Base-by-base conservation (phyloP, 805 yeast species). In the Nakazawaea anatomiae region DNA sequence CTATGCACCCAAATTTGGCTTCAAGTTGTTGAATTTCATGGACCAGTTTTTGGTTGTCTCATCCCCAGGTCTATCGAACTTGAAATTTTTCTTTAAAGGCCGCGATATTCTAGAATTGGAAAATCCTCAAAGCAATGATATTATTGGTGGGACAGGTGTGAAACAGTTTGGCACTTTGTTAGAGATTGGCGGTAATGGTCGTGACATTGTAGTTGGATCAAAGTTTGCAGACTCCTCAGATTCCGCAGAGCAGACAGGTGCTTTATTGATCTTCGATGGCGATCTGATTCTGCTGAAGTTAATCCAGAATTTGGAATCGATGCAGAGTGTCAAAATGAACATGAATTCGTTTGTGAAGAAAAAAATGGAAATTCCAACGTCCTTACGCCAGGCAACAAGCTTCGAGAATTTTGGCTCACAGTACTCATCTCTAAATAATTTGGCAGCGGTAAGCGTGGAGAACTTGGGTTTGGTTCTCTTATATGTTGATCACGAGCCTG, bases 21-120 rank as follows among this genome's bases (percentile, higher is more conserved):
- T 68, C 0, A 56, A 65, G 1, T 53, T 78, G 41, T 62, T 65
- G 0, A 56, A 56, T 1, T 64, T 72, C 54, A 57, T 52, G 1
- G 18, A 58, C 1, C 68, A 73, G 8, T 68, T 70, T 46, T 60
- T 82, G 6, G 70, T 75, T 0, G 70, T 79, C 4, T 61, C 80
- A 0, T 73, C 76, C 48, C 86, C 87, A 0, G 87, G 87, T 0
- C 40, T 60, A 0, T 77, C 82, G 4, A 53, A 58, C 1, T 46
- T 83, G 1, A 69, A 71, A 44, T 51, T 80, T 6, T 77, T 64
- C 52, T 55, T 58, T 11, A 56, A 59, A 30, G 52, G 56, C 3
- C 54, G 40, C n/a, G 60, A 52, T 29, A 38, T 62, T 38, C 56
- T 67, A 14, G 67, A 58, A 1, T 63, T 68, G 11, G 45, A 30